Conservation (phyloP, 169 alveolate genomes). For the Toxoplasma gondii region DNA sequence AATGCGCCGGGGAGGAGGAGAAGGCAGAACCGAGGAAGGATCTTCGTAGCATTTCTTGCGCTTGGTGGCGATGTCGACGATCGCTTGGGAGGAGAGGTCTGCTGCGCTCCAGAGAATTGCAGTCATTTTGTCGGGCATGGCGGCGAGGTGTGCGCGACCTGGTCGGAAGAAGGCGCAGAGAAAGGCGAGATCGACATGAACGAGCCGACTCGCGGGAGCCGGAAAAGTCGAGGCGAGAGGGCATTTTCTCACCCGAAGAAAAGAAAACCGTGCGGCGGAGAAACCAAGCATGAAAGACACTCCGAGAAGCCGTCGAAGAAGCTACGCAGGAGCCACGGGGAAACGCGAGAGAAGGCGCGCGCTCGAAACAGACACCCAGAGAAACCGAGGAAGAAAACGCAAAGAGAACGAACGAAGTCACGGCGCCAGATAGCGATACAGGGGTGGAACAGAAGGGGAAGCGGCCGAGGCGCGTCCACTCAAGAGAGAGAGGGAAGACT, state of each 20-base stretch:
- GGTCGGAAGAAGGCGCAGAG: neutral
- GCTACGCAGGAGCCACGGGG: too few species aligned
- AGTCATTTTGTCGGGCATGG: neutral
- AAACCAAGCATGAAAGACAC: neutral
- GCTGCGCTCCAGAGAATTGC: neutral
- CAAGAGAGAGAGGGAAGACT: too few species aligned
- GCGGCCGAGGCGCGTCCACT: too few species aligned
- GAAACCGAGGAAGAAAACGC: too few species aligned
- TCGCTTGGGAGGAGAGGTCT: neutral
- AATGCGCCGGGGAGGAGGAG: neutral
- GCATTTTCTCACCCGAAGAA: too few species aligned
- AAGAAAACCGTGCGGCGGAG: neutral
- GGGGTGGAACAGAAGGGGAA: too few species aligned
- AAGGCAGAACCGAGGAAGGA: neutral
- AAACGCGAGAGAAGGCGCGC: too few species aligned
- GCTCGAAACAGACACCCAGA: too few species aligned
- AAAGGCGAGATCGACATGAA: neutral
- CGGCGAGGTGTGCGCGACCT: neutral
- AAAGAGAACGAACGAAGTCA: too few species aligned
- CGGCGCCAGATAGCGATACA: too few species aligned
- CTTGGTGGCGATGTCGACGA: neutral
- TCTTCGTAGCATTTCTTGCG: neutral
- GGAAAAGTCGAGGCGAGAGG: neutral
- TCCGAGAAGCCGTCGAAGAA: neutral
- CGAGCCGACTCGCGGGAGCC: neutral